phyloP scores from a whole-genome alignment of 2,329 filamentous ascomycete species.

The Lecanosticta acicola region DNA sequence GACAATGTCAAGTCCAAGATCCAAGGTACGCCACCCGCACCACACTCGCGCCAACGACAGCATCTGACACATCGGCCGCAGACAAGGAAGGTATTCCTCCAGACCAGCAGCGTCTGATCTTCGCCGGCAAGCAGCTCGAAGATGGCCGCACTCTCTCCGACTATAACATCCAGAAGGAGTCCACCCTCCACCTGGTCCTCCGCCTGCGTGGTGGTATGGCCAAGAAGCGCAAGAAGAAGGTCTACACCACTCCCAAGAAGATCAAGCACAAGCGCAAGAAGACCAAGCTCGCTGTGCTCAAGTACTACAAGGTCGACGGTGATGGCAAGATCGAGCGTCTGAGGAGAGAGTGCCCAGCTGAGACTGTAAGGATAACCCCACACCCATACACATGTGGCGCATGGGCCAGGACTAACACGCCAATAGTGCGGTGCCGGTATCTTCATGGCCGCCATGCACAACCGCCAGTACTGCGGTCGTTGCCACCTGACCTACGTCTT shows the following conservation, averaged over 20 bases:
- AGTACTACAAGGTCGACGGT: constrained; percentile 99
- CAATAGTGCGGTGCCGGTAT: constrained; percentile 93
- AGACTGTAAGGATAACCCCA: constrained; percentile 64
- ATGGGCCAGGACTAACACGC: constrained; percentile 8
- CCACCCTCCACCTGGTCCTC: constrained; percentile 94
- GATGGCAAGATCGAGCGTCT: constrained; percentile 99
- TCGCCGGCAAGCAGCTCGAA: constrained; percentile 99
- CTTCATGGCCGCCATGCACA: constrained; percentile 99
- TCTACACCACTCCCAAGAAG: constrained; percentile 99
- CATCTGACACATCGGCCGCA: constrained; percentile 38
- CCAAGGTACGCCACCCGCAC: constrained; percentile 48
- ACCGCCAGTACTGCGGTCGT: constrained; percentile 90
- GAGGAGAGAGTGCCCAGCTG: constrained; percentile 90
- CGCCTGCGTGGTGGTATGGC: constrained; percentile 90
- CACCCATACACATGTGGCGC: neutral
- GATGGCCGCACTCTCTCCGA: constrained; percentile 97
- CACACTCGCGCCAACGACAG: neutral
- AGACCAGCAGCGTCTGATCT: constrained; percentile 99
- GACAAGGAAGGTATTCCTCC: constrained; percentile 99
- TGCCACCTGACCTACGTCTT: constrained; percentile 69
- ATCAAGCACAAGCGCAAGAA: constrained; percentile 99
- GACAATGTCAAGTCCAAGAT: constrained; percentile 99
- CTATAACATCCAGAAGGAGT: constrained; percentile 99
- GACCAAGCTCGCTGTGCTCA: constrained; percentile 99
- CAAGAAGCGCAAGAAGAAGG: constrained; percentile 99